Percentiles rank a stretch among this genome's conserved stretches.
These are phyloP conservation scores for Populus hybrid DNA, from an alignment of 441 rosid species.

Conservation along the genomic window DNA sequence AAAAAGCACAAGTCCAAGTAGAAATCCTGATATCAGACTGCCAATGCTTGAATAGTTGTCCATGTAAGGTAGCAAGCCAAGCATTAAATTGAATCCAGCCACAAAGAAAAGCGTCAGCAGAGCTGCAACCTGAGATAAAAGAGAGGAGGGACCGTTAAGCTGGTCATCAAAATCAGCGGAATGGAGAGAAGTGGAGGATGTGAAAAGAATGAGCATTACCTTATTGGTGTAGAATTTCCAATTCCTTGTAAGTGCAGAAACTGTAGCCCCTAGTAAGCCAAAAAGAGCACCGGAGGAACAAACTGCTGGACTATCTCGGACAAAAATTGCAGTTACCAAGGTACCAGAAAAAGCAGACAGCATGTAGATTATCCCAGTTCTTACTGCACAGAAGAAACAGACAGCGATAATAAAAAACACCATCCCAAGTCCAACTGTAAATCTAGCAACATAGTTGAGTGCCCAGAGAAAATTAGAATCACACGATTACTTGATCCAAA, in stretches of 20 bases:
- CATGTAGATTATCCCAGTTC: slow-evolving; percentile 67
- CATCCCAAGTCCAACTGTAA: neutral
- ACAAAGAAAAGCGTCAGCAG: slow-evolving; percentile 43
- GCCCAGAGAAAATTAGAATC: slow-evolving; percentile 1
- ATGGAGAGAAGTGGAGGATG: neutral
- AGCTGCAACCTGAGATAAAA: slow-evolving; percentile 58
- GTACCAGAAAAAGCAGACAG: slow-evolving; percentile 63
- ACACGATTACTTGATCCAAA: slow-evolving; percentile 60
- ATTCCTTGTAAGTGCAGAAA: slow-evolving; percentile 59
- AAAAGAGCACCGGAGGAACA: slow-evolving; percentile 62
- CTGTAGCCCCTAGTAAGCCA: slow-evolving; percentile 75
- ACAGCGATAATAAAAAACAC: neutral
- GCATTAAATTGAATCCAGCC: slow-evolving; percentile 46
- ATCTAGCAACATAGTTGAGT: neutral
- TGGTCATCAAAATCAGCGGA: neutral
- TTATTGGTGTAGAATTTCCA: slow-evolving; percentile 60
- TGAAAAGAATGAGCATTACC: slow-evolving; percentile 34
- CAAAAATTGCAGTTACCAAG: slow-evolving; percentile 58
- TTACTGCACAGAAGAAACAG: slow-evolving; percentile 42
- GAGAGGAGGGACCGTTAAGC: slow-evolving; percentile 16
- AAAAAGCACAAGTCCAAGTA: slow-evolving; percentile 66
- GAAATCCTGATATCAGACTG: slow-evolving; percentile 67
- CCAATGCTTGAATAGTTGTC: slow-evolving; percentile 79
- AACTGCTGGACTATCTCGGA: slow-evolving; percentile 59
- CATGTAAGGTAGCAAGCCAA: slow-evolving; percentile 71